Evolutionary conservation across 2,329 filamentous ascomycete species (phyloP).

Genomic region (Metarhizium anisopliae): DNA sequence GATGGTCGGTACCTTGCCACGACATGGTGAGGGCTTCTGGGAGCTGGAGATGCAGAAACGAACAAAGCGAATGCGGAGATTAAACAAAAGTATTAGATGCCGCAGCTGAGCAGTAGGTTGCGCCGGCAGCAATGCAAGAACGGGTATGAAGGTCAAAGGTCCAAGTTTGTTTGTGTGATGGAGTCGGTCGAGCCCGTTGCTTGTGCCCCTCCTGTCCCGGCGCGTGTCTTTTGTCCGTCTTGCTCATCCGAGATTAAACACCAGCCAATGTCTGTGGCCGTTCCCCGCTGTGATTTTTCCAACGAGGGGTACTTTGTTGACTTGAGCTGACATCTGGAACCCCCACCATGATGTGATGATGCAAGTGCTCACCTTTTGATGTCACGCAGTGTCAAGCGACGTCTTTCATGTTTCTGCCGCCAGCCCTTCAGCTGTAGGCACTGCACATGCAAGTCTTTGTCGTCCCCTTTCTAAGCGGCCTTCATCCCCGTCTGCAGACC

Average conservation of each 20-base stretch:
- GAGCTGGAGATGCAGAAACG: slow-evolving; percentile 1
- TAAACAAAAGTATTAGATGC: slow-evolving; percentile 2
- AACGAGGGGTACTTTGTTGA: slow-evolving; percentile 6
- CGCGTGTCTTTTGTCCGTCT: background rate
- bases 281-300: no score
- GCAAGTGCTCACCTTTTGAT: no score
- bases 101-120: background rate
- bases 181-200: background rate
- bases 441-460: no score
- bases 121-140: background rate
- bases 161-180: slow-evolving; percentile 6
- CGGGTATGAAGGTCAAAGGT: background rate
- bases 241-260: background rate
- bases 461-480: no score
- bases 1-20: slow-evolving; percentile 56
- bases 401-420: no score
- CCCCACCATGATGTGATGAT: background rate
- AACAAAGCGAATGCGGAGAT: slow-evolving; percentile 1
- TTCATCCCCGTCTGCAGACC: no score
- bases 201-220: slow-evolving; percentile 1
- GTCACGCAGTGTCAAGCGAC: background rate
- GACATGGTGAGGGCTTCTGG: slow-evolving; percentile 45
- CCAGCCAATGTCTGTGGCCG: no score
- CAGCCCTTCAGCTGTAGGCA: no score
- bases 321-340: background rate